These are phyloP conservation scores for Vigna unguiculata DNA, from an alignment of 306 rosid species.

Conservation along the genomic window DNA sequence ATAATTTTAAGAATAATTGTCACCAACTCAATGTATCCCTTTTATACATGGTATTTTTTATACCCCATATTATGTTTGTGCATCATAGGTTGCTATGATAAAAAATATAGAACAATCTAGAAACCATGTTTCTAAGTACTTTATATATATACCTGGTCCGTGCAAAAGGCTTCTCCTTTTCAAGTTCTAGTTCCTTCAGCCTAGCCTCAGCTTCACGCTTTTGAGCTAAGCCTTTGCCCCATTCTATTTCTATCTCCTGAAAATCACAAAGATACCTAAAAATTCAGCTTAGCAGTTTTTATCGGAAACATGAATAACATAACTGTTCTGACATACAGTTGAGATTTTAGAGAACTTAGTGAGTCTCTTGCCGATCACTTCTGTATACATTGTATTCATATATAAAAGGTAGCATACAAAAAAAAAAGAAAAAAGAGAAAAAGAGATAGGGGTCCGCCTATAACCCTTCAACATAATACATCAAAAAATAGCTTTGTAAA, in stretches of 20 bases:
- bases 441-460: too few relatives aligned
- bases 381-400: too few relatives aligned
- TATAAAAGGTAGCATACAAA: too few relatives aligned
- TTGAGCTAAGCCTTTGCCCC: conserved; percentile 97
- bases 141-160: conserved; percentile 76
- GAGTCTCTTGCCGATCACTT: too few relatives aligned
- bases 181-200: conserved; percentile 77
- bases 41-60: neutral
- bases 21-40: neutral
- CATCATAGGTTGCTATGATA: conserved; percentile 11
- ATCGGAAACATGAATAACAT: conserved; percentile 12
- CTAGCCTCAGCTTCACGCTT: conserved; percentile 90
- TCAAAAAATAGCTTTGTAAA: too few relatives aligned
- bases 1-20: conserved; percentile 1
- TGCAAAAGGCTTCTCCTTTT: conserved; percentile 90
- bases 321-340: neutral
- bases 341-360: too few relatives aligned
- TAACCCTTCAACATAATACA: too few relatives aligned
- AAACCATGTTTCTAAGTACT: neutral
- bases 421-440: too few relatives aligned
- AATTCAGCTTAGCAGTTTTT: conserved; percentile 1
- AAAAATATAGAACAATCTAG: conserved; percentile 26
- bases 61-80: neutral
- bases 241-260: conserved; percentile 85
- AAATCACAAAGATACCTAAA: conserved; percentile 31